A percentile compares a stretch with the other conserved stretches of the same genome.
These are phyloP conservation scores for Arthrobotrys entomopaga DNA, from an alignment of 2,329 filamentous ascomycete species.

Conservation along the genomic window DNA sequence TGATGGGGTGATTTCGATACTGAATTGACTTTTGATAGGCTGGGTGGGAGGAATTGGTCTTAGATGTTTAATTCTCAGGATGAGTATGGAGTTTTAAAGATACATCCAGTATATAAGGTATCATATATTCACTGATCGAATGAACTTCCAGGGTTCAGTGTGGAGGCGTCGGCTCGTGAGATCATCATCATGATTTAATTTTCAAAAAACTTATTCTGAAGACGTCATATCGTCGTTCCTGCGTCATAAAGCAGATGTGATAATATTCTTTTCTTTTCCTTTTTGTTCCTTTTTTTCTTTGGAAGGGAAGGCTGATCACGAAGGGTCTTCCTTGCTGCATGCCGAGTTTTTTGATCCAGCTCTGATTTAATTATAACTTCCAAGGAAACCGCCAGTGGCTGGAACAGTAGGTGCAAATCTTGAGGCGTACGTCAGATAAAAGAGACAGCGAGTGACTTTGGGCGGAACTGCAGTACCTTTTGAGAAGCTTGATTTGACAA, in stretches of 20 bases:
- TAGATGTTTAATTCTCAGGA: neutral
- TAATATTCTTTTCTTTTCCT: no score
- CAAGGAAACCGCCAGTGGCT: neutral
- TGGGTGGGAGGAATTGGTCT: neutral
- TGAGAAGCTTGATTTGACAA: conserved; percentile 23
- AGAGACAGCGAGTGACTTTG: neutral
- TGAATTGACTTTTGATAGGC: neutral
- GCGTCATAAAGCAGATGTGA: neutral
- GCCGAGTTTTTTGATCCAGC: no score
- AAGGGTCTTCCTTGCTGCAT: conserved; percentile 12
- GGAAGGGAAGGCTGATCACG: conserved; percentile 13
- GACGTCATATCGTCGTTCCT: neutral
- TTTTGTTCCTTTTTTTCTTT: no score
- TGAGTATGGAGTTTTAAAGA: neutral
- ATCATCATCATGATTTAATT: conserved; percentile 23
- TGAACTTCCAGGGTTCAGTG: no score
- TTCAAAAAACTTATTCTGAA: neutral
- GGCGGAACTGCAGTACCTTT: neutral
- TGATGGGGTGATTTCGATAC: neutral
- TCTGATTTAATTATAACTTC: no score
- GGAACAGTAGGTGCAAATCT: neutral
- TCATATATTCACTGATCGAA: neutral
- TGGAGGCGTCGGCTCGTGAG: neutral
- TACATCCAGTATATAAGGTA: conserved; percentile 35
- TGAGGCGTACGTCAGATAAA: conserved; percentile 44